Evolutionary conservation across 2,329 filamentous ascomycete genomes (phyloP), one percentile per base, ranked within the genome.

Genomic region (Epichloe baconii): DNA sequence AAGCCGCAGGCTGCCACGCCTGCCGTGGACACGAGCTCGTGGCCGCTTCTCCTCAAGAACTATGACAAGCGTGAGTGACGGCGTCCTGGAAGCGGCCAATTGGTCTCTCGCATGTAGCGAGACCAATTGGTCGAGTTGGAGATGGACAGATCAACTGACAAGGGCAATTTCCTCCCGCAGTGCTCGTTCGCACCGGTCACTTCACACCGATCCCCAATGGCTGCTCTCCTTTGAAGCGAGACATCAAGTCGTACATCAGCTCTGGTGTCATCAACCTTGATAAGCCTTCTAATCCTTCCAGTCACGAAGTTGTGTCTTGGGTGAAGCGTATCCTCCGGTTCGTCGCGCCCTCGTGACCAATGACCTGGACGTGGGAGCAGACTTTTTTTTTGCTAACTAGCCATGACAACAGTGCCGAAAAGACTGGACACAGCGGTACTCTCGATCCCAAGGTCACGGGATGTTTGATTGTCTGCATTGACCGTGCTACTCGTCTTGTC

Each of bases 281-380:
- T 58, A 71, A 71, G 76, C 93, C 91, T 52, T 94, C 90, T 49
- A 98, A 98, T 76, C 91, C 91, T 50, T 96, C 90, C 59, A 93
- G 86, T 64, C 93, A 98, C 79, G 93, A 98, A 77, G 93, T 98
- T 59, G 93, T 98, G 65, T 91, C 93, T 59, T 98, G 93, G 93
- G 86, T 97, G 62, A 98, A 98, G 84, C 85, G 91, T 62, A 97
- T 97, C 64, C 78, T 98, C 52, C 84, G 86, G 85, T 89, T 80
- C 57, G 71, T 64, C 48, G 50, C 51, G 43, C 37, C 41, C 26
- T 46, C 51, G 17, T 36, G 19, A n/a, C n/a, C 8, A 40, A 40
- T 35, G 34, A 35, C 12, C 21, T 23, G 15, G 26, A 26, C 34
- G 4, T 31, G 37, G 21, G 26, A n/a, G 15, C 4, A 14, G 7